Evolutionary conservation across 768 basidiomycete species (phyloP).

Genomic region (Xerocomellus dryophilus): DNA sequence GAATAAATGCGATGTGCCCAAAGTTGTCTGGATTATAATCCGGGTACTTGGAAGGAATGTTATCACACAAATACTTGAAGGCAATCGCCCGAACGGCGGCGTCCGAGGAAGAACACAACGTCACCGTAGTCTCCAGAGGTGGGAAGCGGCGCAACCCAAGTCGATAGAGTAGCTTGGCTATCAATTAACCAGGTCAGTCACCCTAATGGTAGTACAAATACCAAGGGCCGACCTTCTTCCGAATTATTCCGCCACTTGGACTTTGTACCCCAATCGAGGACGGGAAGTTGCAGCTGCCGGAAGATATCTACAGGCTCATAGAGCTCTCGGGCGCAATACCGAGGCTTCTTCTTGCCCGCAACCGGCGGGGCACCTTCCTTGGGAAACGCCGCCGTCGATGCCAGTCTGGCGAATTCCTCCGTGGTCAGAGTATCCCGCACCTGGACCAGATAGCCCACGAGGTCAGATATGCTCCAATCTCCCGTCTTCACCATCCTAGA

Average conservation of each 20-base stretch:
- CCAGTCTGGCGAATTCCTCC: conserved; percentile 54
- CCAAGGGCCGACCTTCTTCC: conserved; percentile 67
- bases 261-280: conserved; percentile 83
- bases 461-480: conserved; percentile 82
- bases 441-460: conserved; percentile 84
- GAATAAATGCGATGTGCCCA: conserved; percentile 69
- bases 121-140: conserved; percentile 59
- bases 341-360: conserved; percentile 36
- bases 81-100: conserved; percentile 53
- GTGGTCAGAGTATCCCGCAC: conserved; percentile 62
- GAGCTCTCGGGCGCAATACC: conserved; percentile 67
- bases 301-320: conserved; percentile 82
- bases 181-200: conserved; percentile 1
- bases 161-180: conserved; percentile 77
- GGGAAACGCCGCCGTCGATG: conserved; percentile 72
- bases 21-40: conserved; percentile 58
- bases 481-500: conserved; percentile 84
- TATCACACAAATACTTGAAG: conserved; percentile 79
- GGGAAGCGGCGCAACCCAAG: conserved; percentile 71
- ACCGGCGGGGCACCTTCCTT: conserved; percentile 41
- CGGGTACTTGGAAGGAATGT: conserved; percentile 57
- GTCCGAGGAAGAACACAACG: conserved; percentile 62
- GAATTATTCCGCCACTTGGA: conserved; percentile 78
- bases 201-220: background rate
- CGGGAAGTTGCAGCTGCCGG: conserved; percentile 68